Evolutionary conservation across 768 basidiomycete genomes (phyloP).

Genomic region (Psilocybe subaeruginosa): DNA sequence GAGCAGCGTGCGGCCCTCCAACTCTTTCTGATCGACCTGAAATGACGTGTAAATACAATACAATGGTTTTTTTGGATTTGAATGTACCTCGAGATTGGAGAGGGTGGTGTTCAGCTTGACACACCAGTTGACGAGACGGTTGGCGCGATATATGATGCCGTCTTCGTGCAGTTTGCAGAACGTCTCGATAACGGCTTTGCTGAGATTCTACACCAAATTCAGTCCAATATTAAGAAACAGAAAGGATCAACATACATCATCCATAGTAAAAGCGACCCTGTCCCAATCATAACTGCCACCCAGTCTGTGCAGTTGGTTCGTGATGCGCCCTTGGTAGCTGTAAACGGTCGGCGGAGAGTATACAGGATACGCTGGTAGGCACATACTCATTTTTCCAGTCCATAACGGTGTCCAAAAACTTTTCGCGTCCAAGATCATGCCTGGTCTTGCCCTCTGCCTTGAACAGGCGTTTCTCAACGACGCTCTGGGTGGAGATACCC

Average conservation of each 20-base stretch:
- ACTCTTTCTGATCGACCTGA: conserved; percentile 85
- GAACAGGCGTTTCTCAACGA: conserved; percentile 91
- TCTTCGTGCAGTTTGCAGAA: conserved; percentile 93
- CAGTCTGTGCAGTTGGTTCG: conserved; percentile 82
- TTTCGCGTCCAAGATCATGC: conserved; percentile 94
- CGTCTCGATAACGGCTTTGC: conserved; percentile 87
- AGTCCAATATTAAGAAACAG: too few relatives aligned
- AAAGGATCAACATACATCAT: too few relatives aligned
- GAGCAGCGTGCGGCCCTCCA: conserved; percentile 83
- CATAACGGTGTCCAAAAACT: conserved; percentile 88
- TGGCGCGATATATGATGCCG: conserved; percentile 92
- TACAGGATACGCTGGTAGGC: too few relatives aligned
- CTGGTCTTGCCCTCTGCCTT: conserved; percentile 82
- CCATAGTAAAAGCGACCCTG: conserved; percentile 95
- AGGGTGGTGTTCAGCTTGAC: conserved; percentile 93
- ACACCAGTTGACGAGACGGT: conserved; percentile 98
- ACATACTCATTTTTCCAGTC: conserved; percentile 97
- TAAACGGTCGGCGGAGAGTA: too few relatives aligned
- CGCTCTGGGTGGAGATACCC: conserved; percentile 96
- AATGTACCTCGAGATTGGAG: conserved; percentile 88
- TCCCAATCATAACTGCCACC: conserved; percentile 97
- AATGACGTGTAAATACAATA: neutral
- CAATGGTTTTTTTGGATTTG: too few relatives aligned
- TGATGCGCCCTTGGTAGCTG: conserved; percentile 94
- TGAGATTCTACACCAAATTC: conserved; percentile 51